Percentiles rank a stretch among this genome's conserved stretches.
These are phyloP conservation scores for Euphorbia tirucalli DNA, from an alignment of 345 rosid genomes.

Conservation along the genomic window DNA sequence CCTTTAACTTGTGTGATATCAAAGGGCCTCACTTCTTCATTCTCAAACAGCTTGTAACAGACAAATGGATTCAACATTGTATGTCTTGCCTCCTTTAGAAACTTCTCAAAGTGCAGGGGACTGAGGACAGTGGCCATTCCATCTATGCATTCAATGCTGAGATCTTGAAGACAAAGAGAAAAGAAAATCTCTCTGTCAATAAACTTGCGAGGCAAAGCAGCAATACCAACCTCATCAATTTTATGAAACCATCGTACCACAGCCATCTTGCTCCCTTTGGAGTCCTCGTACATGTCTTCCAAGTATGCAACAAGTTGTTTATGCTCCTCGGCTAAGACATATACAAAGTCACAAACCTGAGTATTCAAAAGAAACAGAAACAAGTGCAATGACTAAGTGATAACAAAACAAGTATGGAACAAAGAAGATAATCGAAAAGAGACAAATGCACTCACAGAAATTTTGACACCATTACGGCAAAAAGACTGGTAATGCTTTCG, in stretches of 20 bases:
- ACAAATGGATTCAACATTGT: constrained; percentile 46
- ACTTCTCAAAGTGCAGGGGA: constrained; percentile 63
- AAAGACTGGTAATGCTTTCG: constrained; percentile 67
- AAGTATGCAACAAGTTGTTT: constrained; percentile 72
- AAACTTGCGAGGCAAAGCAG: constrained; percentile 49
- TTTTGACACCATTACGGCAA: constrained; percentile 51
- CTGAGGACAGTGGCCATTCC: constrained; percentile 80
- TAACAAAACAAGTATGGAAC: not conserved
- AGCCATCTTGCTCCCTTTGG: constrained; percentile 67
- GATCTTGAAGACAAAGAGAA: constrained; percentile 86
- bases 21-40: constrained; percentile 55
- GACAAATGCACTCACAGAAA: constrained; percentile 53
- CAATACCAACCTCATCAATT: constrained; percentile 80
- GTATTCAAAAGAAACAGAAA: not conserved
- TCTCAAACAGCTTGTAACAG: constrained; percentile 58
- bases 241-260: constrained; percentile 90
- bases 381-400: not conserved
- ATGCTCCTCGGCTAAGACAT: constrained; percentile 68
- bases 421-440: not conserved
- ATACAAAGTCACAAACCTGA: constrained; percentile 71
- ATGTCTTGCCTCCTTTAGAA: constrained; percentile 31
- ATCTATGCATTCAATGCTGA: constrained; percentile 82
- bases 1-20: constrained; percentile 67
- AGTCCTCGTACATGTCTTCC: constrained; percentile 80
- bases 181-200: constrained; percentile 80